Conservation (phyloP, 208 protist genomes). For the Leishmania major region DNA sequence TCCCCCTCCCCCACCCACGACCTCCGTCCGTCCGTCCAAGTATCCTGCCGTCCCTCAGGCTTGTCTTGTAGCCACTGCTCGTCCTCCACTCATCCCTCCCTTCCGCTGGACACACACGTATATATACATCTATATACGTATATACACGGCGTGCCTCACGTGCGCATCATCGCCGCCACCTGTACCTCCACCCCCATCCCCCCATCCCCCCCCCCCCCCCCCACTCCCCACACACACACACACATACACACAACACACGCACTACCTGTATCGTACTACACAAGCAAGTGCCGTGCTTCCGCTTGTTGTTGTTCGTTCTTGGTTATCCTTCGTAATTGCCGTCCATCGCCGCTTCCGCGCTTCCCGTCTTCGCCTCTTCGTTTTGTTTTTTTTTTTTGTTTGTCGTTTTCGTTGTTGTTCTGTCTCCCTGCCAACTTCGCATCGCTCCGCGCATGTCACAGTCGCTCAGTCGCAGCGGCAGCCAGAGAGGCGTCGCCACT, state of each 20-base stretch:
- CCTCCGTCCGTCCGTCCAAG: no score
- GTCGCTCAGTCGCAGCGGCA: conserved; percentile 28
- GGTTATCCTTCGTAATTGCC: background rate
- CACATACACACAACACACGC: background rate
- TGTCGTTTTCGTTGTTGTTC: no score
- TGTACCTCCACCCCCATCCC: no score
- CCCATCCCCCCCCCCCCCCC: no score
- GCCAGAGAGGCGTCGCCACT: conserved; percentile 12
- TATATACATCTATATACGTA: background rate
- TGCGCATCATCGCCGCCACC: no score
- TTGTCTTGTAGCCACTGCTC: background rate
- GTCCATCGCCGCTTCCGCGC: background rate
- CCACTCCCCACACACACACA: no score
- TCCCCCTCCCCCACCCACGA: background rate
- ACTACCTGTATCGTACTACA: background rate
- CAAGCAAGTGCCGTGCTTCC: background rate
- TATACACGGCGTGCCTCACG: background rate
- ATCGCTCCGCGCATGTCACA: conserved; percentile 20
- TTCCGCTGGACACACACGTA: background rate
- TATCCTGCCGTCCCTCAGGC: background rate
- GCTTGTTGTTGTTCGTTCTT: conserved; percentile 1
- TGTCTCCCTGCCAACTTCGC: background rate
- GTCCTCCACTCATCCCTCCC: background rate
- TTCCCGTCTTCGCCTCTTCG: conserved; percentile 5
- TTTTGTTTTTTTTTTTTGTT: conserved; percentile 1